Percentiles rank a stretch among this genome's conserved stretches.
These are phyloP conservation scores for Leccinum pachyderme DNA, from an alignment of 1,284 basidiomycete genomes.

Conservation along the genomic window DNA sequence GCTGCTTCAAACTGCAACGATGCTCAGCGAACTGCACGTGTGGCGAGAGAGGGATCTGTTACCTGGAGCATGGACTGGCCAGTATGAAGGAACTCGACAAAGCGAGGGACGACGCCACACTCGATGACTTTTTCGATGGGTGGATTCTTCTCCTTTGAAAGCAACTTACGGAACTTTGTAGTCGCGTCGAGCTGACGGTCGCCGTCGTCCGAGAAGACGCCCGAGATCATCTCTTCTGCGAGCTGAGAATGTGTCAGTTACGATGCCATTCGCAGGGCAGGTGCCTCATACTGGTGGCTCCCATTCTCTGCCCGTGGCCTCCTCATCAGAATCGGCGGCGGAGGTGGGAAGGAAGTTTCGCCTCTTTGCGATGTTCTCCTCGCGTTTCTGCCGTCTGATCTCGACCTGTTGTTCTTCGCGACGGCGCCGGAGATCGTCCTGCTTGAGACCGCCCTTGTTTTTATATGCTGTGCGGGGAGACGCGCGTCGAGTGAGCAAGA, in stretches of 20 bases:
- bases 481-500: slow-evolving; percentile 12
- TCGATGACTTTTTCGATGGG: slow-evolving; percentile 99
- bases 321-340: slow-evolving; percentile 83
- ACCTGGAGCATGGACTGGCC: slow-evolving; percentile 96
- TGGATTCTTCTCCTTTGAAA: slow-evolving; percentile 99
- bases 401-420: slow-evolving; percentile 97
- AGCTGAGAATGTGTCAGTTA: slow-evolving; percentile 46
- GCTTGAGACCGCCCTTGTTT: slow-evolving; percentile 81
- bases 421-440: slow-evolving; percentile 87
- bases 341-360: slow-evolving; percentile 83
- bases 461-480: slow-evolving; percentile 50
- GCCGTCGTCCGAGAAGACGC: slow-evolving; percentile 89
- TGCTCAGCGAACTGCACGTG: not conserved
- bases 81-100: slow-evolving; percentile 90
- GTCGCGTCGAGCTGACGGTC: slow-evolving; percentile 95
- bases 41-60: slow-evolving; percentile 20
- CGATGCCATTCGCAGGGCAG: not conserved
- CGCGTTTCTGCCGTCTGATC: slow-evolving; percentile 94
- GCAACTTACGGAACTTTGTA: slow-evolving; percentile 94
- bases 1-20: slow-evolving; percentile 91
- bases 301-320: slow-evolving; percentile 67
- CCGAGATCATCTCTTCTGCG: slow-evolving; percentile 89
- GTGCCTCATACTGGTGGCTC: slow-evolving; percentile 65
- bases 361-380: slow-evolving; percentile 96
- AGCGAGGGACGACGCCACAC: slow-evolving; percentile 95